These are phyloP conservation scores for Pseudisothecium myosuroides DNA, from an alignment of 225 moss, liverwort and hornwort genomes.

Conservation along the genomic window DNA sequence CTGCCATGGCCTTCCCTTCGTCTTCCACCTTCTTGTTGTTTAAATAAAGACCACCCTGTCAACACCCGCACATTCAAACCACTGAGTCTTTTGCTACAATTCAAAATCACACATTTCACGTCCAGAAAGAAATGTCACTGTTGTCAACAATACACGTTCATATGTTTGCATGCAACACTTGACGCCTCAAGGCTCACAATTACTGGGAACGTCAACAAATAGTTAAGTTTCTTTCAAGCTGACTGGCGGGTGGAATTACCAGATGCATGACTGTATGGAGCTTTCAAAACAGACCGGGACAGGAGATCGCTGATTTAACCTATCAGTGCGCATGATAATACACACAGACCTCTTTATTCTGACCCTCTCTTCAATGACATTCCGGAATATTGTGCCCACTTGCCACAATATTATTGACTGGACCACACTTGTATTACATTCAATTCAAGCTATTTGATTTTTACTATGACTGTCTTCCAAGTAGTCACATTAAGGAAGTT, in stretches of 20 bases:
- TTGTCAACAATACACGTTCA: not conserved
- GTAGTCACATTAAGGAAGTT: not conserved
- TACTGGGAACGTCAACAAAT: not conserved
- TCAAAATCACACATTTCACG: not conserved
- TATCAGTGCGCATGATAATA: not conserved
- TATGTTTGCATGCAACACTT: not conserved
- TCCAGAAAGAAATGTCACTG: not conserved
- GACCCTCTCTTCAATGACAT: not conserved
- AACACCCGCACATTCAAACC: not conserved
- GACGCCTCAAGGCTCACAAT: not conserved
- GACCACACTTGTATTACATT: not conserved
- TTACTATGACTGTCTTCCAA: not conserved
- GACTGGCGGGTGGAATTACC: not conserved
- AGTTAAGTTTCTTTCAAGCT: not conserved
- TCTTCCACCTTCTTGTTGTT: conserved; percentile 90
- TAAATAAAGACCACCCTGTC: conserved; percentile 79
- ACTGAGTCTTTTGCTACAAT: not conserved
- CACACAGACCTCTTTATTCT: not conserved
- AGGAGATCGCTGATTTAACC: not conserved
- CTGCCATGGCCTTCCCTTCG: conserved; percentile 51
- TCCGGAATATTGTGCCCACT: not conserved
- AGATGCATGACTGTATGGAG: not conserved
- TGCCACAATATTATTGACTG: not conserved
- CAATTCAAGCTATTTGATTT: not conserved
- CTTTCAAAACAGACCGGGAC: not conserved